These are phyloP conservation scores for Trichosanthes truncata DNA, from an alignment of 306 rosid species.

Conservation along the genomic window DNA sequence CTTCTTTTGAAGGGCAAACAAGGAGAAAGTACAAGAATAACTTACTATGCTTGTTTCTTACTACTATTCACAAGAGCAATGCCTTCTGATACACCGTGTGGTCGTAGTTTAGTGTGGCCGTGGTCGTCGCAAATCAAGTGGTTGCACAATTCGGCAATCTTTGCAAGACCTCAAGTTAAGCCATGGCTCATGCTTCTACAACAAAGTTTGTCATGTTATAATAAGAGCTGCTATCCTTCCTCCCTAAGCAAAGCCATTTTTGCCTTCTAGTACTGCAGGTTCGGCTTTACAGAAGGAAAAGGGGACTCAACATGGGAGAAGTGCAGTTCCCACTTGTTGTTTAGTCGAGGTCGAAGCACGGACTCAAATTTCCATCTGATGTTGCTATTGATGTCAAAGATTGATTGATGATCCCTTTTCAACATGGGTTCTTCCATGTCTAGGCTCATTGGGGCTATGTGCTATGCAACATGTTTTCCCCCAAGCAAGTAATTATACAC, in stretches of 20 bases:
- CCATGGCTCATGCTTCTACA: slow-evolving; percentile 98
- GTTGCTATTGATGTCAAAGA: slow-evolving; percentile 84
- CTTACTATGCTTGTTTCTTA: not conserved
- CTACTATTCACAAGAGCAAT: slow-evolving; percentile 1
- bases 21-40: not conserved
- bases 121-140: slow-evolving; percentile 89
- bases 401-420: slow-evolving; percentile 14
- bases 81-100: not conserved
- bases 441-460: not conserved
- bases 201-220: slow-evolving; percentile 39
- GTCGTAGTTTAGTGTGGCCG: slow-evolving; percentile 12
- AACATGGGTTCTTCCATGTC: slow-evolving; percentile 2
- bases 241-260: not conserved
- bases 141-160: slow-evolving; percentile 90
- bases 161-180: slow-evolving; percentile 89
- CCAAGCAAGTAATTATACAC: not conserved
- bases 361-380: slow-evolving; percentile 57
- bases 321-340: slow-evolving; percentile 71
- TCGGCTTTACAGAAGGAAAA: slow-evolving; percentile 64
- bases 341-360: slow-evolving; percentile 82
- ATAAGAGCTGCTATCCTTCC: not conserved
- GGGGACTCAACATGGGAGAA: slow-evolving; percentile 39
- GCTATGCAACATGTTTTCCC: not conserved
- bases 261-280: slow-evolving; percentile 32
- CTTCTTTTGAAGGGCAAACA: not conserved